Evolutionary conservation across 805 yeast species (phyloP), one percentile per base, ranked within the genome.

Genomic region (Candida ulmi): DNA sequence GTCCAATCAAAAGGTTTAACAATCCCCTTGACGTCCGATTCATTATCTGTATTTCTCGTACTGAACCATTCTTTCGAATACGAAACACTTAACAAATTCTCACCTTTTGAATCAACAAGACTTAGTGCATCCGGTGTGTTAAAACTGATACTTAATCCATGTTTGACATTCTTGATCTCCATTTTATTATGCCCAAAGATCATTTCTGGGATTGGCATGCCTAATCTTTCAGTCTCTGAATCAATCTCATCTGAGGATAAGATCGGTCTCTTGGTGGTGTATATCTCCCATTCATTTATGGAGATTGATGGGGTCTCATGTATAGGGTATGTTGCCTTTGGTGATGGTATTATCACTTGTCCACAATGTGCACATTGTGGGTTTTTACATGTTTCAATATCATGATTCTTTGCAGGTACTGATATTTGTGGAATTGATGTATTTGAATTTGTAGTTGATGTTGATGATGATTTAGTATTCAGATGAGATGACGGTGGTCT

Each of bases 1-100:
- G 99, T 91, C 99, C 99, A 93, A 65, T 93, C 99, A 57, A 78
- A 93, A 2, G 96, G 93, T 51, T 83, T 83, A 37, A 82, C 76
- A 27, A 83, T 75, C 34, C 83, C 75, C 54, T 69, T 60, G 40
- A 80, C 71, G 55, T 71, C 59, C 55, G 34, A 19, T 8, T 71
- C 68, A 19, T 52, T 55, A 25, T 53, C 51, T 44, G 47, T 62
- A 43, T 47, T 58, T 46, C 58, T 61, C 42, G 54, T 54, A 41
- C 48, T 49, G 42, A 74, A 66, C 98, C 98, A 93, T 46, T 83
- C 86, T 40, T 84, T 71, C 5, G 96, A 87, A 62, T 91, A 88
- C 8, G 95, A 80, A 9, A 91, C 98, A 46, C 83, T 72, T 7
- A 82, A 60, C 29, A 76, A 50, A n/a, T 66, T 54, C 17, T 62